Evolutionary conservation across 192 early-diverging fungal genomes (phyloP).

Genomic region (Dimargaris verticillata): DNA sequence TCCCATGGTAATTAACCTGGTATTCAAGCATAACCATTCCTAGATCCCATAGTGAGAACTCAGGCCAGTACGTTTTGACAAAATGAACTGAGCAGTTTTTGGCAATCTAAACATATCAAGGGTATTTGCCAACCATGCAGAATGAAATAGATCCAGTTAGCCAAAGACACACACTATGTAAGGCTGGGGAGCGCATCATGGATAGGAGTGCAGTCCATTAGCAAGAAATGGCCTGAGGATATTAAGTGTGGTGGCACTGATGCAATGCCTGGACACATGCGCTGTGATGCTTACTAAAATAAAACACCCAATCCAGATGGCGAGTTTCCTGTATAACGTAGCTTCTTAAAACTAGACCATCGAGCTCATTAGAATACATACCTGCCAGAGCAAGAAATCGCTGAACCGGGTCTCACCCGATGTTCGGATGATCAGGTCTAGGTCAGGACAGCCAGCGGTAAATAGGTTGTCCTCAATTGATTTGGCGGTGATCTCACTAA

Average conservation of each 20-base stretch:
- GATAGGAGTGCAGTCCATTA: background rate
- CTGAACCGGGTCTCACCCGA: conserved; percentile 89
- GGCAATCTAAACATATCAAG: conserved; percentile 13
- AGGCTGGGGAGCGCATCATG: background rate
- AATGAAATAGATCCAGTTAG: background rate
- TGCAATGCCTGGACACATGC: background rate
- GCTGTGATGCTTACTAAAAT: too few relatives aligned
- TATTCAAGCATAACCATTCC: conserved; percentile 65
- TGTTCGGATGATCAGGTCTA: conserved; percentile 85
- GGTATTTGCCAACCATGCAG: too few relatives aligned
- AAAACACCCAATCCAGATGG: background rate
- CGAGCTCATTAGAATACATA: conserved; percentile 6
- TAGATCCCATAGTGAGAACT: conserved; percentile 81
- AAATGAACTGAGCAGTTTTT: conserved; percentile 69
- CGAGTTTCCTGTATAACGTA: background rate
- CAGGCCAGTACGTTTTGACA: conserved; percentile 83
- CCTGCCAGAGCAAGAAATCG: conserved; percentile 92
- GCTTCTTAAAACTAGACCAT: background rate
- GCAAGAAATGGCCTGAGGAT: background rate
- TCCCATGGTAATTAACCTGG: conserved; percentile 32
- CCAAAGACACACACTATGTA: background rate
- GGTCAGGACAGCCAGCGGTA: conserved; percentile 40
- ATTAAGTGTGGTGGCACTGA: background rate
- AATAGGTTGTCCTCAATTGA: conserved; percentile 42
- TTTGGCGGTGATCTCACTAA: conserved; percentile 45